These are phyloP conservation scores for Blastomyces silverae DNA, from an alignment of 2,329 filamentous ascomycete species.

Conservation along the genomic window DNA sequence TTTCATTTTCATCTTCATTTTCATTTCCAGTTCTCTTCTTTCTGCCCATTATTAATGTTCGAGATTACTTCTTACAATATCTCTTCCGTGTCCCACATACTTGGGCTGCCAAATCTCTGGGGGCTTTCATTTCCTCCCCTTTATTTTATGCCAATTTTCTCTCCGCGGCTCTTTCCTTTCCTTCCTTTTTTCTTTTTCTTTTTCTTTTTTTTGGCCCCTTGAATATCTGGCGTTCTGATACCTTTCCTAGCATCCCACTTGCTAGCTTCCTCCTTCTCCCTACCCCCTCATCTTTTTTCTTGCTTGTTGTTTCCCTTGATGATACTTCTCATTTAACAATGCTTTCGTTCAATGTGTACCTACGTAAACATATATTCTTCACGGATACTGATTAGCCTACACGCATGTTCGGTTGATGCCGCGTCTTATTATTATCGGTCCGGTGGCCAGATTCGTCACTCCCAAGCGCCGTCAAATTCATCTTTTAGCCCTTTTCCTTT, in stretches of 20 bases:
- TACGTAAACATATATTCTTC: neutral
- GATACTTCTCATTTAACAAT: neutral
- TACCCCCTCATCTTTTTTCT: neutral
- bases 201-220: neutral
- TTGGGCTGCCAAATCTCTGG: neutral
- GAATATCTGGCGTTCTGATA: slow-evolving; percentile 3
- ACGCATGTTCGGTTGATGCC: neutral
- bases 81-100: neutral
- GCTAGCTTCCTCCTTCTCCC: neutral
- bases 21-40: slow-evolving; percentile 15
- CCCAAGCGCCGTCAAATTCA: neutral
- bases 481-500: neutral
- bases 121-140: neutral
- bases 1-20: slow-evolving; percentile 21
- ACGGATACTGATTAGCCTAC: neutral
- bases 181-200: neutral
- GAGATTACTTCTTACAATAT: neutral
- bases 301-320: neutral
- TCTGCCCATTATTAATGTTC: slow-evolving; percentile 15
- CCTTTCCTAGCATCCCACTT: slow-evolving; percentile 1
- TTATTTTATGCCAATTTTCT: neutral
- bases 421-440: neutral
- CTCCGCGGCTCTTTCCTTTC: neutral
- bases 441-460: neutral
- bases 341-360: neutral